These are phyloP conservation scores for Suaeda aralocaspica DNA, from an alignment of 148 eudicot species.

Conservation along the genomic window DNA sequence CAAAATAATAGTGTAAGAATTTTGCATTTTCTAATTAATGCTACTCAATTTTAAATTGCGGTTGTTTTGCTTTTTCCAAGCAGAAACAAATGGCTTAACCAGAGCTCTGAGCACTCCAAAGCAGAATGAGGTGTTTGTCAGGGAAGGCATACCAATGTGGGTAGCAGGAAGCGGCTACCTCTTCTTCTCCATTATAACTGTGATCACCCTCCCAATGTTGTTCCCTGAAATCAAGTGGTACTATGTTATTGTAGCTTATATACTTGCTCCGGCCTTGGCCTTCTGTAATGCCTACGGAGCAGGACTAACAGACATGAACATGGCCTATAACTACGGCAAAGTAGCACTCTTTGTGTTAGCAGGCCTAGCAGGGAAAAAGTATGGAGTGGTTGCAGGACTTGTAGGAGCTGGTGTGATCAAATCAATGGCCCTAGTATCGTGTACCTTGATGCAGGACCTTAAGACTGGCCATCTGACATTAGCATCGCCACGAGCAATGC, in stretches of 20 bases:
- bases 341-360: slow-evolving; percentile 70
- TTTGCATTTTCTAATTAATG: no score
- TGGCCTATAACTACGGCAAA: slow-evolving; percentile 77
- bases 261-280: slow-evolving; percentile 56
- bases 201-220: slow-evolving; percentile 49
- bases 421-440: slow-evolving; percentile 58
- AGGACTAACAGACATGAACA: slow-evolving; percentile 79
- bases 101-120: slow-evolving; percentile 24
- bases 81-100: slow-evolving; percentile 24
- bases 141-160: slow-evolving; percentile 64
- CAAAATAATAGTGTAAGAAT: no score
- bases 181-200: slow-evolving; percentile 49
- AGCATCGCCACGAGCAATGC: slow-evolving; percentile 71
- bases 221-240: slow-evolving; percentile 68
- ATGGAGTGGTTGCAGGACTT: slow-evolving; percentile 70
- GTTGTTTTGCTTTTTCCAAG: not conserved
- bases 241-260: slow-evolving; percentile 51
- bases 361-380: slow-evolving; percentile 43
- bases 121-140: slow-evolving; percentile 48
- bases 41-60: no score
- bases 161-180: slow-evolving; percentile 50
- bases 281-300: slow-evolving; percentile 84
- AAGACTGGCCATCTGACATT: slow-evolving; percentile 70
- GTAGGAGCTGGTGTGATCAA: slow-evolving; percentile 74
- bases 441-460: slow-evolving; percentile 64